Evolutionary conservation across 805 yeast species (phyloP).

Genomic region (Teunomyces gatunensis): DNA sequence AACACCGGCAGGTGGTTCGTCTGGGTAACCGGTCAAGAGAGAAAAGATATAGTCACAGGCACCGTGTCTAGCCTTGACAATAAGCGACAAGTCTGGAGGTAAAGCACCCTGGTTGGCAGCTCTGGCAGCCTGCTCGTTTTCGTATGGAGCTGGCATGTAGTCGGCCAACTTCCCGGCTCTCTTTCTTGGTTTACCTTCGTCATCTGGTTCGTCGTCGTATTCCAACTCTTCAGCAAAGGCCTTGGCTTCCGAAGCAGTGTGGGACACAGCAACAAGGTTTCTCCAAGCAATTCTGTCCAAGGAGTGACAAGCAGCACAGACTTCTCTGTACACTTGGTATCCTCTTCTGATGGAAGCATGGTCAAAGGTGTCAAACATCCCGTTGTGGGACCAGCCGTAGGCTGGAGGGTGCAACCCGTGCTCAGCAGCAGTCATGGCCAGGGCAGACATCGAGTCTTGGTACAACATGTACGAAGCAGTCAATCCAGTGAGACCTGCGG

Average conservation of each 20-base stretch:
- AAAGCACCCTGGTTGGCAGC: constrained; percentile 99
- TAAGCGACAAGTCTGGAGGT: constrained; percentile 96
- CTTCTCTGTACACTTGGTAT: constrained; percentile 97
- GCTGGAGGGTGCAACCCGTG: constrained; percentile 97
- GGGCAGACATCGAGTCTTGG: constrained; percentile 82
- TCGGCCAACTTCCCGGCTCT: constrained; percentile 98
- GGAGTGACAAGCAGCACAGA: constrained; percentile 98
- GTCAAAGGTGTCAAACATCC: constrained; percentile 87
- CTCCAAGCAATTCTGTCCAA: constrained; percentile 98
- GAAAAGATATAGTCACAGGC: constrained; percentile 94
- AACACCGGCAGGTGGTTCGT: constrained; percentile 98
- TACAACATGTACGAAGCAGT: constrained; percentile 79
- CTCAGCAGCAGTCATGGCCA: constrained; percentile 98
- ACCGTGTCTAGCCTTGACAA: constrained; percentile 99
- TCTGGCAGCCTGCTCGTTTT: constrained; percentile 98
- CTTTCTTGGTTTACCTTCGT: constrained; percentile 95
- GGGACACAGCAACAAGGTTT: constrained; percentile 94
- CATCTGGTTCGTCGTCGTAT: constrained; percentile 95
- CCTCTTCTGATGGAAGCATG: constrained; percentile 98
- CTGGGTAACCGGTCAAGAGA: constrained; percentile 97
- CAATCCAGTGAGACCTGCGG: constrained; percentile 72
- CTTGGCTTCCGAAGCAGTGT: constrained; percentile 84
- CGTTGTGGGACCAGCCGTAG: constrained; percentile 90
- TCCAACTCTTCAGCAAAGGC: constrained; percentile 95
- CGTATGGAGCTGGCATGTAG: constrained; percentile 91